A percentile compares a stretch with the other conserved stretches of the same genome.
Conservation (phyloP, 306 rosid genomes). For the Erythrophleum fordii region DNA sequence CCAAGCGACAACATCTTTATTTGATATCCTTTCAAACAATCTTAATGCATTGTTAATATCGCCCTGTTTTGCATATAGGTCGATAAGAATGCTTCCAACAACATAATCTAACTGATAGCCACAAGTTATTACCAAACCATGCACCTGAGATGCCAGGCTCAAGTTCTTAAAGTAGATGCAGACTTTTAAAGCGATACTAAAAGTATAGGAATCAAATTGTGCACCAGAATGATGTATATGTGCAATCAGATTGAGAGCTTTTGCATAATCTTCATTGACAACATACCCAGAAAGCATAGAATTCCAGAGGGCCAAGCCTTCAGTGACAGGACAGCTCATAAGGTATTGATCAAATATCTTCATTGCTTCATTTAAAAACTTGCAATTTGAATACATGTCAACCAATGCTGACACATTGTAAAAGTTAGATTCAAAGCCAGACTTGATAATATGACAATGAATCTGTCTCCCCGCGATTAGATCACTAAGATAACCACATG, state of each 20-base stretch:
- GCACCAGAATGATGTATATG: slow-evolving; percentile 55
- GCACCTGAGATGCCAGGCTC: slow-evolving; percentile 73
- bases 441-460: slow-evolving; percentile 63
- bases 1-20: slow-evolving; percentile 79
- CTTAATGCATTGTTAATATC: slow-evolving; percentile 55
- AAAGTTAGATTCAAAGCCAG: slow-evolving; percentile 64
- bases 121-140: slow-evolving; percentile 67
- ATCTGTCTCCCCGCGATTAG: slow-evolving; percentile 62
- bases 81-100: slow-evolving; percentile 80
- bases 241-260: slow-evolving; percentile 60
- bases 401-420: slow-evolving; percentile 75
- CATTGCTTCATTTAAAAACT: slow-evolving; percentile 54
- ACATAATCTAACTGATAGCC: slow-evolving; percentile 71
- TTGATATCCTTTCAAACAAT: slow-evolving; percentile 67
- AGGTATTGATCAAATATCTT: slow-evolving; percentile 57
- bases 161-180: slow-evolving; percentile 58
- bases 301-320: slow-evolving; percentile 73
- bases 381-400: slow-evolving; percentile 83
- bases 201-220: slow-evolving; percentile 69
- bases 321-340: slow-evolving; percentile 35
- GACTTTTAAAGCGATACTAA: slow-evolving; percentile 67
- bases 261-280: slow-evolving; percentile 45
- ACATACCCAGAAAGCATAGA: slow-evolving; percentile 85
- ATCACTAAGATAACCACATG: slow-evolving; percentile 51
- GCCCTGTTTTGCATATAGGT: slow-evolving; percentile 63